Evolutionary conservation across 2,329 filamentous ascomycete species (phyloP), one percentile per base, ranked within the genome.

Genomic region (Fusarium devonianum): DNA sequence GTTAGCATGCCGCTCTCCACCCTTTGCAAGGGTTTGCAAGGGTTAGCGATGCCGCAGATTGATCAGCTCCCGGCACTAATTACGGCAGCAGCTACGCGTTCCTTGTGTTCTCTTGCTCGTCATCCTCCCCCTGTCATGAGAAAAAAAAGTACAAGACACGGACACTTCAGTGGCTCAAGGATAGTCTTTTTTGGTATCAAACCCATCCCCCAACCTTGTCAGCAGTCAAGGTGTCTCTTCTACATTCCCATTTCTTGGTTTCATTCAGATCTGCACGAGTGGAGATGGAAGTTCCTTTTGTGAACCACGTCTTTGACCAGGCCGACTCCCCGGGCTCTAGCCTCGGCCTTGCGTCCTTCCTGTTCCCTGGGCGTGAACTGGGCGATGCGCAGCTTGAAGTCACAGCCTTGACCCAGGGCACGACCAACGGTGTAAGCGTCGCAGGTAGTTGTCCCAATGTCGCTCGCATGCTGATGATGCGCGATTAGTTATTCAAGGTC

Each of bases 401-500:
- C 7, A 53, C 53, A 3, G 16, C 45, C 16, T 39, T 62, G 21
- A 43, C 56, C 5, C 43, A 62, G 29, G 59, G 59, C 12, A 62
- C 59, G 4, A 62, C 59, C 8, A 62, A 62, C 33, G 47, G 56
- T n/a, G 59, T 62, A 34, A 50, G 58, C 39, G 16, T 7, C 9
- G 11, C 23, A 3, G 23, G 11, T n/a, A 10, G 13, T 7, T n/a
- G 12, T 7, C 4, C 7, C 23, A 10, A 12, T 6, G 23, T 12
- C n/a, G 18, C 3, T 12, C 7, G 5, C 11, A 13, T 30, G 21
- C 59, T 60, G 28, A 17, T 17, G n/a, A n/a, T n/a, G n/a, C 7
- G 17, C 11, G 29, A 29, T 30, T 22, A 62, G 59, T 40, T 62
- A 13, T 62, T 58, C 59, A 62, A 58, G 11, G 49, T 55, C 10